Evolutionary conservation across 192 early-diverging fungal genomes (phyloP).

Genomic region (Coemansia sp.): DNA sequence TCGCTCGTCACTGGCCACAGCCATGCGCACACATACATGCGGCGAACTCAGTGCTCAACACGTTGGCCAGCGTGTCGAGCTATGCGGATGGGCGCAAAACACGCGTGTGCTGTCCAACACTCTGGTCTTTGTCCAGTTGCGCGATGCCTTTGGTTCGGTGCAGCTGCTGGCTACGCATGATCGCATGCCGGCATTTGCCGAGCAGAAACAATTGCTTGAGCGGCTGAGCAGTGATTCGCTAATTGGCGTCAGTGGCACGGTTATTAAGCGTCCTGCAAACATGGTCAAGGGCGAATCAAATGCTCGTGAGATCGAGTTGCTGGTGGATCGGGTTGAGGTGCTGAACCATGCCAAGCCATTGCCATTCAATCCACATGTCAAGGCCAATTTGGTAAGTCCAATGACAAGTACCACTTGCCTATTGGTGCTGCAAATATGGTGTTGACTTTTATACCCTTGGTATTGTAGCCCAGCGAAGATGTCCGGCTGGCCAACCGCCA

Average conservation of each 20-base stretch:
- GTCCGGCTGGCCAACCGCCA: conserved; percentile 71
- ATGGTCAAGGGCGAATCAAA: conserved; percentile 25
- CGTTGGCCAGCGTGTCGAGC: conserved; percentile 59
- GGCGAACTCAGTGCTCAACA: too few relatives aligned
- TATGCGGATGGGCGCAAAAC: conserved; percentile 74
- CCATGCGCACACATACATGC: too few relatives aligned
- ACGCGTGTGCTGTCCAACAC: conserved; percentile 67
- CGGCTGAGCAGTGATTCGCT: conserved; percentile 69
- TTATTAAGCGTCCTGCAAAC: conserved; percentile 58
- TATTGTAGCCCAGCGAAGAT: conserved; percentile 58
- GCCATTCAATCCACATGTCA: conserved; percentile 28
- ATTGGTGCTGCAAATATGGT: too few relatives aligned
- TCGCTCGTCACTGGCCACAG: too few relatives aligned
- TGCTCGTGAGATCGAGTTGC: conserved; percentile 73
- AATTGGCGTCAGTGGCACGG: conserved; percentile 64
- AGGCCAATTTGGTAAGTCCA: background rate
- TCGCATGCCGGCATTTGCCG: conserved; percentile 47
- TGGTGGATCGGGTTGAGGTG: conserved; percentile 57
- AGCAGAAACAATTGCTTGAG: conserved; percentile 33
- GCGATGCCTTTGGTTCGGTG: conserved; percentile 72
- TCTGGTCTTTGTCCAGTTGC: conserved; percentile 74
- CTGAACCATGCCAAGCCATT: conserved; percentile 63
- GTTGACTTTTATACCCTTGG: background rate
- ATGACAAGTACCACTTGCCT: too few relatives aligned
- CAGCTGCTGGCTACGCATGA: conserved; percentile 60